Evolutionary conservation across 202 grass and related monocot genomes (phyloP).

Genomic region (Panicum hallii): DNA sequence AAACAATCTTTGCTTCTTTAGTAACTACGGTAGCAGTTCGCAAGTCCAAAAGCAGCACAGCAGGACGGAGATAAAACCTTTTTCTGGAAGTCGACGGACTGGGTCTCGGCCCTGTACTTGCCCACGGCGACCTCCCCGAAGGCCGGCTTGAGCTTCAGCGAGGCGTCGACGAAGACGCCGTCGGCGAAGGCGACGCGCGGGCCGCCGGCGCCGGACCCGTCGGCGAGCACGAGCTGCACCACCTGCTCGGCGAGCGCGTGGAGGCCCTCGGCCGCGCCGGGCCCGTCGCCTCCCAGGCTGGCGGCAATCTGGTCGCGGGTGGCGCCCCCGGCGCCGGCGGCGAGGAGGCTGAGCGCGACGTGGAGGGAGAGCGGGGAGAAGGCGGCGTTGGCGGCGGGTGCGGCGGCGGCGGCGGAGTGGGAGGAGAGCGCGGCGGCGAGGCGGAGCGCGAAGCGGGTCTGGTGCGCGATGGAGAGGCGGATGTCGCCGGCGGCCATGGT

Average conservation of each 20-base stretch:
- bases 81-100: conserved; percentile 73
- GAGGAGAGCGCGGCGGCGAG: conserved; percentile 52
- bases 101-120: conserved; percentile 66
- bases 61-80: conserved; percentile 58
- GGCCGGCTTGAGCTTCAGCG: conserved; percentile 62
- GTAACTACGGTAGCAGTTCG: neutral
- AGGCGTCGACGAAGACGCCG: conserved; percentile 72
- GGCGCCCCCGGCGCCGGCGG: conserved; percentile 62
- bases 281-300: conserved; percentile 21
- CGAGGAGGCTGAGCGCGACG: conserved; percentile 71
- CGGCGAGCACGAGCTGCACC: conserved; percentile 69
- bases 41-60: neutral
- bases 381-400: conserved; percentile 44
- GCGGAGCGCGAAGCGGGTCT: conserved; percentile 67
- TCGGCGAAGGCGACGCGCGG: conserved; percentile 69
- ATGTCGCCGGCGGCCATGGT: conserved; percentile 56
- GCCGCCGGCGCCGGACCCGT: conserved; percentile 60
- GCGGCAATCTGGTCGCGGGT: conserved; percentile 68
- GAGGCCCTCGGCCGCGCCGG: conserved; percentile 30
- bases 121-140: conserved; percentile 55
- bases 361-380: conserved; percentile 92
- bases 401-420: conserved; percentile 13
- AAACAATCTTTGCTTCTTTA: neutral
- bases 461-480: conserved; percentile 61
- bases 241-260: conserved; percentile 65